Percentiles rank a stretch among this genome's conserved stretches.
These are phyloP conservation scores for Ambrosiella cleistominuta DNA, from an alignment of 2,329 filamentous ascomycete genomes.

Conservation along the genomic window DNA sequence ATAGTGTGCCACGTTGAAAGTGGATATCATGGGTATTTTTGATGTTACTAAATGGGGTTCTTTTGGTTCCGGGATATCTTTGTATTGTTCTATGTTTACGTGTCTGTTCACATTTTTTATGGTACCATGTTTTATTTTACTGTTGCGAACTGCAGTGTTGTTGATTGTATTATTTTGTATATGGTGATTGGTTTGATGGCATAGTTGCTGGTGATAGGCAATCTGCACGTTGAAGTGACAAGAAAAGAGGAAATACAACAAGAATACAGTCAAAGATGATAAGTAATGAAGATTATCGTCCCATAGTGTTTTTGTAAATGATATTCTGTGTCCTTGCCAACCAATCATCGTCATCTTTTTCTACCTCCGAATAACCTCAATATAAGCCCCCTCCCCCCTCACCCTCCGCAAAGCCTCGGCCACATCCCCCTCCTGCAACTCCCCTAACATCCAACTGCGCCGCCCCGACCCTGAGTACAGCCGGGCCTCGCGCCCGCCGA, in stretches of 20 bases:
- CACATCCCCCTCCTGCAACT: neutral
- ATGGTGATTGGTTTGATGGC: neutral
- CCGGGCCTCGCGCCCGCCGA: neutral
- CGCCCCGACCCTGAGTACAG: neutral
- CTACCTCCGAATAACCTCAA: conserved; percentile 1
- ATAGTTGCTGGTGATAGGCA: too few species aligned
- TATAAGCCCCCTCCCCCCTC: neutral
- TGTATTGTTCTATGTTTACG: neutral
- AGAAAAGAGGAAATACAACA: too few species aligned
- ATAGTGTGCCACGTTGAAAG: neutral
- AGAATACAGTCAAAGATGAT: too few species aligned
- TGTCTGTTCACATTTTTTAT: neutral
- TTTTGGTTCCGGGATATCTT: neutral
- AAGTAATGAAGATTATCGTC: too few species aligned
- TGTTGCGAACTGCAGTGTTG: neutral
- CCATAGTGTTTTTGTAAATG: too few species aligned
- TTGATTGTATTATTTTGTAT: neutral
- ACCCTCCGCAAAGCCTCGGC: neutral
- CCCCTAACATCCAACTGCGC: neutral
- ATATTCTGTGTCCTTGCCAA: neutral
- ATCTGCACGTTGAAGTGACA: too few species aligned
- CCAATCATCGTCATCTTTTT: neutral
- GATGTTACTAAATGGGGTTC: neutral
- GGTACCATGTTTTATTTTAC: neutral
- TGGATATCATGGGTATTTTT: neutral